A percentile compares a stretch with the other conserved stretches of the same genome.
Conservation (phyloP, 805 yeast species). For the Cyberlindnera japonica region DNA sequence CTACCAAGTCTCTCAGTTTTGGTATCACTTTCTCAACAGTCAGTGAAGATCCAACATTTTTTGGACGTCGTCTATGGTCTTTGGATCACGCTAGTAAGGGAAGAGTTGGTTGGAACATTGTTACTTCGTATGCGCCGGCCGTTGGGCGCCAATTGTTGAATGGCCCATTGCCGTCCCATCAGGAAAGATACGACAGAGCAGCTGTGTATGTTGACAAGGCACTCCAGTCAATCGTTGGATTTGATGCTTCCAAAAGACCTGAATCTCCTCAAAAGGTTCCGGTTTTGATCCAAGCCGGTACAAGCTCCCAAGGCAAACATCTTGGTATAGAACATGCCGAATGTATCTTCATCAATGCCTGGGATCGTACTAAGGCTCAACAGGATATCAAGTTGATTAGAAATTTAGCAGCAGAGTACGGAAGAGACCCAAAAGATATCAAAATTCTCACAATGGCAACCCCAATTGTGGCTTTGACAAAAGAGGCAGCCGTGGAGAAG, state of each 20-base stretch:
- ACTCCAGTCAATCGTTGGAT: conserved; percentile 39
- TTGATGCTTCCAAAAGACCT: conserved; percentile 21
- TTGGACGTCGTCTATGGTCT: conserved; percentile 31
- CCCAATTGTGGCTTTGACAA: conserved; percentile 37
- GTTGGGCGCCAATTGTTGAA: conserved; percentile 40
- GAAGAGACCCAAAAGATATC: conserved; percentile 36
- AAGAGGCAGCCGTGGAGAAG: conserved; percentile 35
- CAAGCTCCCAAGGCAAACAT: conserved; percentile 37
- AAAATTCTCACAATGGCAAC: conserved; percentile 38
- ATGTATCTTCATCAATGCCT: conserved; percentile 35
- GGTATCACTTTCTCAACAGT: conserved; percentile 42
- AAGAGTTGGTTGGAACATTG: conserved; percentile 47
- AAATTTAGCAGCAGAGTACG: conserved; percentile 32
- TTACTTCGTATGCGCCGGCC: conserved; percentile 40
- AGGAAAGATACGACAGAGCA: conserved; percentile 38
- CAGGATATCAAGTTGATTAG: conserved; percentile 32
- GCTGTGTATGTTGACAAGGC: conserved; percentile 40
- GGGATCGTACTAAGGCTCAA: conserved; percentile 32
- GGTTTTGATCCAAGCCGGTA: conserved; percentile 42
- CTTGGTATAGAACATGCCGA: conserved; percentile 44
- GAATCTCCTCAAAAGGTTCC: conserved; percentile 43
- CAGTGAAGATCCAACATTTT: conserved; percentile 40
- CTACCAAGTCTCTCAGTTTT: conserved; percentile 36
- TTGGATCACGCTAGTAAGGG: conserved; percentile 41
- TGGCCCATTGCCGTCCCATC: conserved; percentile 32